Evolutionary conservation across 2,329 filamentous ascomycete species (phyloP).

Genomic region (Colletotrichum sidae): DNA sequence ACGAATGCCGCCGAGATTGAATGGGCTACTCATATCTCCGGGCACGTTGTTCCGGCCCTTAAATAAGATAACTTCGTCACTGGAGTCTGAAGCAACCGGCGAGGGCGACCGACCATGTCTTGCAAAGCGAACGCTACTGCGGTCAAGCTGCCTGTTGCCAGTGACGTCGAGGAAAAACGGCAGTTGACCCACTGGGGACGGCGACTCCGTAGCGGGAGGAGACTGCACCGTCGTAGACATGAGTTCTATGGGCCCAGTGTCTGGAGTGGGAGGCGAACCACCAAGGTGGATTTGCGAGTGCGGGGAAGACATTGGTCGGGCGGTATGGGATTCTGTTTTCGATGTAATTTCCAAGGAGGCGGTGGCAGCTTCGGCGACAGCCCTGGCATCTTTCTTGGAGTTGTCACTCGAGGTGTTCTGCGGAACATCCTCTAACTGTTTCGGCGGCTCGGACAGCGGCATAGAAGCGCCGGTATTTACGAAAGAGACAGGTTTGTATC

Average conservation of each 20-base stretch:
- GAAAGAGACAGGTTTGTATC: constrained; percentile 63
- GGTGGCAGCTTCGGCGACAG: no score
- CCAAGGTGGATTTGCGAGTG: no score
- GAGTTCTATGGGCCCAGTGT: no score
- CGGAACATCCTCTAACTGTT: constrained; percentile 49
- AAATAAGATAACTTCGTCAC: constrained; percentile 80
- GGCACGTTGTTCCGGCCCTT: constrained; percentile 58
- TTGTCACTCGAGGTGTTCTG: not conserved
- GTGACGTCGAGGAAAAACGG: constrained; percentile 54
- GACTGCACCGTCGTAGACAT: no score
- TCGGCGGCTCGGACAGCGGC: constrained; percentile 63
- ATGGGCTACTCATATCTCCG: constrained; percentile 29
- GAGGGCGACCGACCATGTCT: constrained; percentile 21
- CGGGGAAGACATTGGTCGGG: no score
- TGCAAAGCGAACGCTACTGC: not conserved
- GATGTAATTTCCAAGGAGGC: no score
- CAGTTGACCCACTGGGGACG: not conserved
- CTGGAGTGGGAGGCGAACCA: no score
- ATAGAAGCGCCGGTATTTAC: constrained; percentile 65
- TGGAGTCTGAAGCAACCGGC: constrained; percentile 57
- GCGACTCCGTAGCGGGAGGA: no score
- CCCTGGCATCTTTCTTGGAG: no score
- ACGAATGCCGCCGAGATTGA: constrained; percentile 44
- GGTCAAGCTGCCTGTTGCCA: constrained; percentile 43
- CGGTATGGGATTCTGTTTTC: no score